Evolutionary conservation across 2,329 filamentous ascomycete species (phyloP), one percentile per base, ranked within the genome.

Genomic region (Penicillium sp.): DNA sequence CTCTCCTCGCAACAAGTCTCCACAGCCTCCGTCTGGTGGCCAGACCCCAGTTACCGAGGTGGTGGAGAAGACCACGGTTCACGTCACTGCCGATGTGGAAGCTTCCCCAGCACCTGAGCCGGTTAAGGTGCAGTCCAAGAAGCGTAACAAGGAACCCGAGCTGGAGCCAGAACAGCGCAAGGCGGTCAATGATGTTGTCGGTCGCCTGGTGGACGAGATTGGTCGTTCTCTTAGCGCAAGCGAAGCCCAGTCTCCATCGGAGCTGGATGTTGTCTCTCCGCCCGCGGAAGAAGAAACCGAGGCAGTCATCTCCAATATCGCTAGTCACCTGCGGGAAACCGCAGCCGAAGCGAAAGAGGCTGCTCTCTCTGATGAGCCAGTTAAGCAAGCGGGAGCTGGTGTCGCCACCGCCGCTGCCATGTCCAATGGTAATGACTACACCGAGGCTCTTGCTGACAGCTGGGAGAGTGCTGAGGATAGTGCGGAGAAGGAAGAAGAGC

Each of bases 401-500:
- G 23, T 78, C 80, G 18, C 68, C 81, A 23, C 42, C 3, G 30
- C 50, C 29, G 81, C 82, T 10, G 78, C 82, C 54, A 76, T 77
- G 52, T 78, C 84, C 43, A 83, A 86, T 41, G 80, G 84, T 53
- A 58, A 84, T 55, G 82, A 83, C 18, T 78, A 81, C 43, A 74
- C 77, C 44, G 75, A 81, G 32, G 78, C 66, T n/a, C 55, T 91
- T 40, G 89, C 85, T n/a, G 91, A 96, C 59, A 92, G 87, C 73
- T 96, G 91, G 91, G 91, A 96, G 77, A 95, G 87, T 58, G 90
- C 88, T 3, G 90, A 92, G 64, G 84, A 84, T 49, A 66, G 67
- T 40, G 82, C 84, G 27, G 88, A 91, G 69, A 85, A 88, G 60
- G 85, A 86, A 52, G 81, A 84, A 45, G 73, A 83, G 3, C 76